Evolutionary conservation across 2,329 filamentous ascomycete species (phyloP).

Genomic region (Venturia aucupariae): DNA sequence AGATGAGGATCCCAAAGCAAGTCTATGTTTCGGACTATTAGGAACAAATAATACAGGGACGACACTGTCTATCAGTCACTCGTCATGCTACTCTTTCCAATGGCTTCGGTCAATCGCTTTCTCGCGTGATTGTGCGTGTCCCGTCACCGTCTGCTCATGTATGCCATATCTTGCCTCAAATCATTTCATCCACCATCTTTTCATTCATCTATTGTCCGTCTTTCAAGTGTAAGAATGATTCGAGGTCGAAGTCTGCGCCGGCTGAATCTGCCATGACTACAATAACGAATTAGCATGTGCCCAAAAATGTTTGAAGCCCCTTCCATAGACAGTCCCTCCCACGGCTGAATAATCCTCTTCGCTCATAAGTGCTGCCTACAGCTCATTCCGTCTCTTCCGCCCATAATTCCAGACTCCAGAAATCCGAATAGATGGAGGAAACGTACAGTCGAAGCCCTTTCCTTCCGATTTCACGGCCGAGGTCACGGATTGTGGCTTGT

Average conservation of each 20-base stretch:
- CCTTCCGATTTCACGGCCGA: slow-evolving; percentile 1
- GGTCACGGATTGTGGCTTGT: slow-evolving; percentile 21
- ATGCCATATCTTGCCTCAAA: background rate
- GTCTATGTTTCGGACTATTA: slow-evolving; percentile 9
- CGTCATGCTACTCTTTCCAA: slow-evolving; percentile 7
- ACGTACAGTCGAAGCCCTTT: slow-evolving; percentile 14
- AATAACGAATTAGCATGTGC: background rate
- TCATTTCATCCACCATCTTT: background rate
- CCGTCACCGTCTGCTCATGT: background rate
- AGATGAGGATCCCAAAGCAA: background rate
- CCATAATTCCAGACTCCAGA: background rate
- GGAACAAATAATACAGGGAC: slow-evolving; percentile 12
- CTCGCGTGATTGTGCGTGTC: background rate
- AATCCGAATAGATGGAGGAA: background rate
- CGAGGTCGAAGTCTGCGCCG: slow-evolving; percentile 14
- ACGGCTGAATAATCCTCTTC: background rate
- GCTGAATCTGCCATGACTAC: slow-evolving; percentile 10
- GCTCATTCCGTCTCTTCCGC: background rate
- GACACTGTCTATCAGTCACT: background rate
- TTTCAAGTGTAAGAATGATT: slow-evolving; percentile 14
- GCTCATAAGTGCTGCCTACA: background rate
- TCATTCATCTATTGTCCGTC: slow-evolving; percentile 11
- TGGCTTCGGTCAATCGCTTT: background rate
- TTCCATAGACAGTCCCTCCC: background rate
- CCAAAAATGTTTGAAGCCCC: background rate